Base-by-base conservation (phyloP, 2,329 filamentous ascomycete species). In the Pezicula radicicola region DNA sequence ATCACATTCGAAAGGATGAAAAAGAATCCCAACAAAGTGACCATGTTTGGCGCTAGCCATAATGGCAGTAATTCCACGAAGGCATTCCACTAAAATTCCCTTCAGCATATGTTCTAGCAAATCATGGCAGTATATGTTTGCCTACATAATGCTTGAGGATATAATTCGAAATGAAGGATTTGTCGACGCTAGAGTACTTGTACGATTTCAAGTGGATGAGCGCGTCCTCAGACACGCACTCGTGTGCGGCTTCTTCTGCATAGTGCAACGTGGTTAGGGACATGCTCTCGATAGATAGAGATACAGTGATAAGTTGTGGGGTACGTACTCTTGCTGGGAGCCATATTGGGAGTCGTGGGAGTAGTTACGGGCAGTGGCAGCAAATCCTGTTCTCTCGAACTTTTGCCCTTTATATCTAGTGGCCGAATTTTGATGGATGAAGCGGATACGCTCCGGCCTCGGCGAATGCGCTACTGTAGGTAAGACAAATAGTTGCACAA, bases 11-110 rank as follows among this genome's bases (percentile, higher is more conserved):
- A 84, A 48, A 99, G 75, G 62, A 99, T 95, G 77, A 93, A 97
- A 73, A 88, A 85, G 79, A 97, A 99, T 53, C 94, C 94, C 45
- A 97, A 72, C 21, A 99, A 78, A 60, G 94, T 99, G 54, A 99
- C 93, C 85, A 97, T 94, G 68, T 99, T 99, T 33, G 94, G 94
- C 27, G 94, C 94, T 50, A 99, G 81, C 92, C 93, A 99, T 83
- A 97, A 75, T 58, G 94, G 94, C 64, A 99, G 75, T 40, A 97
- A 74, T 68, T 96, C 85, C 63, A 97, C 94, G 63, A 92, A 92
- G 59, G 85, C 90, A 81, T 97, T 97, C 94, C 94, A 99, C 93
- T 97, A 71, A 65, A 62, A 47, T 33, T 16, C 55, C 6, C 39
- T 50, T 63, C 46, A 62, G 58, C 50, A 51, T 43, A 49, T 49